These are phyloP conservation scores for Lactarius vividus DNA, from an alignment of 768 basidiomycete genomes.

Conservation along the genomic window DNA sequence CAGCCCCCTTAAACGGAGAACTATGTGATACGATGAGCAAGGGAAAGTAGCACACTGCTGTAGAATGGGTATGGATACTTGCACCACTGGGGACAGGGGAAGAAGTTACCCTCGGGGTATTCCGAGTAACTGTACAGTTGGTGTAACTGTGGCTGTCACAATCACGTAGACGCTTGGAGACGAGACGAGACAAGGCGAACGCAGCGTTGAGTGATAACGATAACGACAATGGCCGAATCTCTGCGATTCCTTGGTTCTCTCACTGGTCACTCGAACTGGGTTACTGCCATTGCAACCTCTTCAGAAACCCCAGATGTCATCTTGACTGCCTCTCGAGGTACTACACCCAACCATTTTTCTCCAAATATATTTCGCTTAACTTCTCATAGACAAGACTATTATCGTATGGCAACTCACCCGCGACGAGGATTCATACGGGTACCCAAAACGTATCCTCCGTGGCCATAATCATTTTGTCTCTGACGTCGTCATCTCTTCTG, in stretches of 20 bases:
- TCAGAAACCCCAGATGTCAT: conserved; percentile 99
- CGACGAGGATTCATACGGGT: conserved; percentile 87
- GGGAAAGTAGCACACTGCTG: not conserved
- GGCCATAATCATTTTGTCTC: conserved; percentile 99
- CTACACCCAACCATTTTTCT: conserved; percentile 13
- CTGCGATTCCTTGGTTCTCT: conserved; percentile 68
- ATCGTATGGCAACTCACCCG: conserved; percentile 99
- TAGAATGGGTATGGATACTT: too few relatives aligned
- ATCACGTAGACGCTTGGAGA: conserved; percentile 7
- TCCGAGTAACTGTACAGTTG: conserved; percentile 26
- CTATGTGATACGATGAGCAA: not conserved
- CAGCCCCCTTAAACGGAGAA: not conserved
- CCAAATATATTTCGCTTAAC: conserved; percentile 25
- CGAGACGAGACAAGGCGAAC: not conserved
- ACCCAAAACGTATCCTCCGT: conserved; percentile 95
- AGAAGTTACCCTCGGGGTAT: not conserved
- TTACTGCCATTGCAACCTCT: conserved; percentile 97
- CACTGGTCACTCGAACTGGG: conserved; percentile 94
- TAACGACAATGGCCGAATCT: conserved; percentile 27
- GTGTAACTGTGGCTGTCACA: conserved; percentile 28
- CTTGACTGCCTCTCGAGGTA: conserved; percentile 96
- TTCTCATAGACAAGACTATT: conserved; percentile 88
- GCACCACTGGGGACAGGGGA: too few relatives aligned
- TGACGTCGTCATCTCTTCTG: conserved; percentile 97
- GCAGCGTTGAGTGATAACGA: conserved; percentile 5